A percentile compares a stretch with the other conserved stretches of the same genome.
These are phyloP conservation scores for Nakazawaea holstii DNA, from an alignment of 805 yeast species.

Conservation along the genomic window DNA sequence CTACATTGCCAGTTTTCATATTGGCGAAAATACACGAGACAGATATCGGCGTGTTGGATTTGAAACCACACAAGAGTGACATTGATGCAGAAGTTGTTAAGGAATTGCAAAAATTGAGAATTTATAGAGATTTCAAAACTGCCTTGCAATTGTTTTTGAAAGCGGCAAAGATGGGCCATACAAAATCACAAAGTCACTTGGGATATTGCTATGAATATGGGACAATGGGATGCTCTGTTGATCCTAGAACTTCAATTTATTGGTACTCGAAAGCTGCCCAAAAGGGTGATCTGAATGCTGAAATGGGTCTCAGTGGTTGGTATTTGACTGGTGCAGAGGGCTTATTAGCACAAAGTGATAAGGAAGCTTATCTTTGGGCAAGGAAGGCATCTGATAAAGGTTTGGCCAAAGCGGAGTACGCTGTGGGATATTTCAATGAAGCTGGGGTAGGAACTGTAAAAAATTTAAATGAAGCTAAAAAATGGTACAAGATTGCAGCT, in stretches of 20 bases:
- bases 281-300: conserved; percentile 60
- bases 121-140: conserved; percentile 28
- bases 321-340: conserved; percentile 63
- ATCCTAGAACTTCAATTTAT: conserved; percentile 56
- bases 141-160: conserved; percentile 50
- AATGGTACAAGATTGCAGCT: conserved; percentile 56
- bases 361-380: conserved; percentile 67
- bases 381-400: conserved; percentile 55
- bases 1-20: conserved; percentile 22
- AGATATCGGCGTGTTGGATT: conserved; percentile 23
- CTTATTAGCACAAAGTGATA: conserved; percentile 47
- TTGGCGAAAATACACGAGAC: conserved; percentile 31
- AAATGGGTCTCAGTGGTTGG: conserved; percentile 75
- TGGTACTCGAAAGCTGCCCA: conserved; percentile 73
- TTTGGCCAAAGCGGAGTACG: conserved; percentile 59
- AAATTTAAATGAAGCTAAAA: conserved; percentile 36
- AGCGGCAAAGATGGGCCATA: conserved; percentile 56
- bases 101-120: conserved; percentile 25
- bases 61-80: conserved; percentile 13
- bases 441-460: conserved; percentile 54
- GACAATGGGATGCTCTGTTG: conserved; percentile 42
- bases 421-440: conserved; percentile 63
- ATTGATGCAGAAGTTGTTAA: conserved; percentile 27
- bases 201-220: conserved; percentile 77
- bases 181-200: conserved; percentile 64